Base-by-base conservation (phyloP, 2,329 filamentous ascomycete genomes). In the Penicillium verrucosum region DNA sequence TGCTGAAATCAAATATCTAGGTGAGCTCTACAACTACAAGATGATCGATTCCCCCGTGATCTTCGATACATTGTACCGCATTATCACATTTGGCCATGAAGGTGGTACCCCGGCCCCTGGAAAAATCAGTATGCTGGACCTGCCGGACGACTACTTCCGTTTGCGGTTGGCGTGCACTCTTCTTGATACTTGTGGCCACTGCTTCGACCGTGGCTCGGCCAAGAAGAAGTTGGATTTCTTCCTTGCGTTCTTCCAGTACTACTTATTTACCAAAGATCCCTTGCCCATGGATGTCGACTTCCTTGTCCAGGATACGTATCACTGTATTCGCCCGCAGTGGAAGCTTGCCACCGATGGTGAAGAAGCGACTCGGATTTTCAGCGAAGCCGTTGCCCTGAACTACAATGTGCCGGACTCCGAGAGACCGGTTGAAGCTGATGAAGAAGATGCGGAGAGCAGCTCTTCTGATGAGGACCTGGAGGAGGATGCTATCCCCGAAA, bases 171-270 rank as follows among this genome's bases (percentile, higher is more conserved):
- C 95, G 30, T 89, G 92, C 62, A 95, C 89, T 14, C 81, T 99
- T 47, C 82, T 99, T 5, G 95, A 99, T 75, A 97, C 92, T 0
- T 97, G 93, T 64, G 94, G 95, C 53, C 88, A 95, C 73, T 99
- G 93, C 77, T 99, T 97, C 68, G 94, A 94, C 73, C 89, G 93
- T 66, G 94, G 95, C 8, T 86, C 89, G 42, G 90, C 92, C 1
- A 95, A 92, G 73, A 97, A 97, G 80, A 99, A 97, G 76, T 83
- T 99, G 10, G 94, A 99, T 69, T 97, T 96, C 73, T 99, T 97
- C 75, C 80, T 99, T 59, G 93, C 89, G 0, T 97, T 97, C 75
- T 91, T 99, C 67, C 62, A 90, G 83, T 97, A 97, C 74, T 99
- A 99, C 75, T 88, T 97, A 64, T 87, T 89, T 68, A 92, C 90